Evolutionary conservation across 2,329 filamentous ascomycete genomes (phyloP).

Genomic region (Ceratocystiopsis minuta): DNA sequence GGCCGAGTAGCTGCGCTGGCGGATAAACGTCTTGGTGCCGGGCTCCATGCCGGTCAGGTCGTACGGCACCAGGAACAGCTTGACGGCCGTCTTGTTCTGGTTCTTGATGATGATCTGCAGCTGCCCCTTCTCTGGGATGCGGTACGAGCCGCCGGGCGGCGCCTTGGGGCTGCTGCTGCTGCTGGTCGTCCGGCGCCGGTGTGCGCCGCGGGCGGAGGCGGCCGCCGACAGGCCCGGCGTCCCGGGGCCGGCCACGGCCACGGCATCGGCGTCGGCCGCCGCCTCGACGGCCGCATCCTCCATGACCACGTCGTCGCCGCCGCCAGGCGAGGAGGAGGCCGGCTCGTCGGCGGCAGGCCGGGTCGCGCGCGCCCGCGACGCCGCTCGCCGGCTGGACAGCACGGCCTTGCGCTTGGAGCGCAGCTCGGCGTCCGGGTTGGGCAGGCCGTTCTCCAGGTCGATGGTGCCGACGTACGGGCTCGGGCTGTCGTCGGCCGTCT

Average conservation of each 20-base stretch:
- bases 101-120: constrained; percentile 97
- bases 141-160: constrained; percentile 75
- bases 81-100: constrained; percentile 93
- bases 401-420: constrained; percentile 26
- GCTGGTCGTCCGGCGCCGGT: too few species aligned
- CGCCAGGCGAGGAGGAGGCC: too few species aligned
- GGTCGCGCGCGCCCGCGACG: constrained; percentile 1
- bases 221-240: not conserved
- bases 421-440: constrained; percentile 29
- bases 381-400: constrained; percentile 22
- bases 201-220: constrained; percentile 4
- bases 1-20: constrained; percentile 82
- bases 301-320: constrained; percentile 7
- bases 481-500: constrained; percentile 65
- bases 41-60: constrained; percentile 83
- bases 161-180: constrained; percentile 36
- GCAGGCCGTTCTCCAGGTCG: constrained; percentile 68
- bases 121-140: constrained; percentile 85
- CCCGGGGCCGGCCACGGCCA: too few species aligned
- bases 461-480: constrained; percentile 92
- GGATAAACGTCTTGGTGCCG: constrained; percentile 87
- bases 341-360: too few species aligned
- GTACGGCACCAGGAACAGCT: constrained; percentile 86
- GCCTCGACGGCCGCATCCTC: constrained; percentile 7
- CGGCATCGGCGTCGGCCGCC: not conserved